Conservation (phyloP, 2,329 filamentous ascomycete genomes). For the Aureobasidium namibiae region DNA sequence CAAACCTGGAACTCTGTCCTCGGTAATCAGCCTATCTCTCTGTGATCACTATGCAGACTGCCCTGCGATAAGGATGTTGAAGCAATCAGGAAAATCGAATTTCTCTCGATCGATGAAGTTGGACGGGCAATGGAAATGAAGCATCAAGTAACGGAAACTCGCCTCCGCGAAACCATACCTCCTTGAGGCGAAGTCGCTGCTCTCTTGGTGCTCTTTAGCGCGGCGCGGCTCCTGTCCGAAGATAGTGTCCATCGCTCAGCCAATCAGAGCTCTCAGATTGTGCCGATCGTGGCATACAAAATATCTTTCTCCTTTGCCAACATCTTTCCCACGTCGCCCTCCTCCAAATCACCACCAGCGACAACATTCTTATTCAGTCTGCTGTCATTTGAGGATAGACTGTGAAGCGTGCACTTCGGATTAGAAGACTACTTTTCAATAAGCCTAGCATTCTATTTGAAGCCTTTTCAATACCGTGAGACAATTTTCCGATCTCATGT, state of each 20-base stretch:
- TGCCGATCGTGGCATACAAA: slow-evolving; percentile 4
- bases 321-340: slow-evolving; percentile 1
- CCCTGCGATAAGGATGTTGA: neutral
- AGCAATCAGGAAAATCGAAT: neutral
- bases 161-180: neutral
- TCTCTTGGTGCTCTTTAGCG: neutral
- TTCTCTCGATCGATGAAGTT: neutral
- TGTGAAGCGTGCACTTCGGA: neutral
- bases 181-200: neutral
- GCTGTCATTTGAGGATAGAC: neutral
- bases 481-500: slow-evolving; percentile 3
- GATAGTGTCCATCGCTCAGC: neutral
- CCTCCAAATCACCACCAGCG: neutral
- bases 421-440: neutral
- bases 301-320: slow-evolving; percentile 8
- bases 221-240: neutral
- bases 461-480: neutral
- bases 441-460: neutral
- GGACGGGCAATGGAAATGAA: slow-evolving; percentile 5
- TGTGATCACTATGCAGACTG: neutral
- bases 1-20: neutral
- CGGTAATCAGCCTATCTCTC: too few species aligned
- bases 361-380: neutral
- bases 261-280: too few species aligned
- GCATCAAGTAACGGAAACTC: slow-evolving; percentile 8